Base-by-base conservation (phyloP, 2,329 filamentous ascomycete genomes). In the Diaporthe longicolla region DNA sequence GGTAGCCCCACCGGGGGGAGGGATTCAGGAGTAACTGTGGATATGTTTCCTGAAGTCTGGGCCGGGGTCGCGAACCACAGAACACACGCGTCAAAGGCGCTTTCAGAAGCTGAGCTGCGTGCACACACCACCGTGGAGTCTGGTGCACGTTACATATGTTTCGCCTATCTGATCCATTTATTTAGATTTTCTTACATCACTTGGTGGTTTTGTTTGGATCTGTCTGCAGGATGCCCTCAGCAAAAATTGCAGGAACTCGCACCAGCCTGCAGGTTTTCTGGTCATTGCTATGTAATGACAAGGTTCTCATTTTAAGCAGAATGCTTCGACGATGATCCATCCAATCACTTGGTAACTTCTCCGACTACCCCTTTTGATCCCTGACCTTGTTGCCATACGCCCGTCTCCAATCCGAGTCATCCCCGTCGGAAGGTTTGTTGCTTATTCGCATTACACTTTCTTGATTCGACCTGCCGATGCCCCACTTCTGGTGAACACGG, bases 1-100 rank as follows among this genome's bases (percentile, higher is more conserved):
- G 63, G 63, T 65, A 72, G 57, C 35, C 70, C 58, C 70, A 65
- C 70, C 37, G 21, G 17, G 29, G 29, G 48, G 32, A 54, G 40
- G 43, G 45, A 63, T 63, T 71, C 70, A 72, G 70, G 70, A 72
- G 70, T 55, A 54, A 66, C 19, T 29, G 70, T 72, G 70, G 70
- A 19, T 72, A 72, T 65, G 48, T 68, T 55, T 55, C 35, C 40
- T 43, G 40, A 43, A 19, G 40, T 19, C 40, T 43, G 55, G 61
- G 57, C 69, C 69, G 11, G 69, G 69, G 55, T 54, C 26, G 21
- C 13, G 69, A 26, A 66, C 63, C 63, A 66, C 63, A 52, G n/a
- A 71, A 61, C 26, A 45, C 26, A 32, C 26, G 21, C 55, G 9
- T n/a, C 35, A 29, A 54, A 37, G 6, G n/a, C 35, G 55, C 21